Base-by-base conservation (phyloP, 1,139 yeast species). In the Oligophagozyma castellii region DNA sequence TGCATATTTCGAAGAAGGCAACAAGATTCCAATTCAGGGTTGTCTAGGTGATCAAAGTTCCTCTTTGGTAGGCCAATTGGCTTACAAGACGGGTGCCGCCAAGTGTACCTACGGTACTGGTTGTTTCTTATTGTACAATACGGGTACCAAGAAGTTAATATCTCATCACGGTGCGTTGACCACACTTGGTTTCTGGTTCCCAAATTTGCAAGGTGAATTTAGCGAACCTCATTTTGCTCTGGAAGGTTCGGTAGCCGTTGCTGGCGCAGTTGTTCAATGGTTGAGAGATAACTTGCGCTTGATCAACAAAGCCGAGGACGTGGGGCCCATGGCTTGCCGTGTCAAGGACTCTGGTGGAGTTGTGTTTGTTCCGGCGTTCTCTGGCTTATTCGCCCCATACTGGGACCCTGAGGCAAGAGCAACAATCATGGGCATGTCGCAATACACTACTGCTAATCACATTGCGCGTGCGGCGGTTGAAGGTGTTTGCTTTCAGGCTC, bases 51-150 rank as follows among this genome's bases (percentile, higher is more conserved):
- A 86, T 58, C 96, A 86, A 60, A 73, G 89, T 35, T 86, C 95
- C 3, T 92, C 95, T 4, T 59, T 86, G 37, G 94, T 84, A 29
- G 96, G 96, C 19, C 95, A 86, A 56, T 58, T 81, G 55, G 95
- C 95, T 2, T 71, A 81, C 47, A 65, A 68, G 40, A 67, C 73
- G 19, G 95, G 95, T 33, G 72, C 78, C 30, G 95, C 95, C 23
- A 86, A 86, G 57, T 81, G 93, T 63, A 86, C 96, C n/a, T 86
- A 84, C 51, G 96, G 96, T 42, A 86, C 96, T 2, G 96, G 96
- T 39, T 83, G 94, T 54, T 86, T 86, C 66, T 57, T 86, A 39
- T 64, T 86, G 40, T 83, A 79, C 64, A 86, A 86, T 58, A 81
- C 94, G 3, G 96, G 96, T 32, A 55, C 63, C 19, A 54, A 62